A percentile compares a stretch with the other conserved stretches of the same genome.
These are phyloP conservation scores for Viridothelium virens DNA, from an alignment of 495 filamentous ascomycete species.

Conservation along the genomic window DNA sequence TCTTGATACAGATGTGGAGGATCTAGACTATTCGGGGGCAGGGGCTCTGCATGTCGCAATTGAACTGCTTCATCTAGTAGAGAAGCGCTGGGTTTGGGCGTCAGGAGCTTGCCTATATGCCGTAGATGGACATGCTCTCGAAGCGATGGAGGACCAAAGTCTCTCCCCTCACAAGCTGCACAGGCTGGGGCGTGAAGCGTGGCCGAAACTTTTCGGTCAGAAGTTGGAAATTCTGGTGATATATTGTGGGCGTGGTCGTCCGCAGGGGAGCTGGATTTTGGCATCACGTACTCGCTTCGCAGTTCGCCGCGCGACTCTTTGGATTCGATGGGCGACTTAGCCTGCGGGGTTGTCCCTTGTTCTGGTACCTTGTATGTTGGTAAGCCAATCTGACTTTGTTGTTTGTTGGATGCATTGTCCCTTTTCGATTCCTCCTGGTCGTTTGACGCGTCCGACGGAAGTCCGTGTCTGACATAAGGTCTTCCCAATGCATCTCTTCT, in stretches of 20 bases:
- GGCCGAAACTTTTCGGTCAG: neutral
- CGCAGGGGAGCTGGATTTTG: neutral
- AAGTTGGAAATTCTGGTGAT: neutral
- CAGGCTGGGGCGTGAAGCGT: neutral
- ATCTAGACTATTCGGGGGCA: neutral
- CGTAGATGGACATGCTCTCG: constrained; percentile 1
- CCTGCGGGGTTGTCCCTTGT: neutral
- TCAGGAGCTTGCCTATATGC: neutral
- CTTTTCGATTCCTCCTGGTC: neutral
- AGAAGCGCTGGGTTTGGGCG: neutral
- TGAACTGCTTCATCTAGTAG: neutral
- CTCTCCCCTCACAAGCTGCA: neutral
- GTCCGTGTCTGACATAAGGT: neutral
- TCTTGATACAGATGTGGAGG: neutral
- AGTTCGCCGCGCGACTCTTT: neutral
- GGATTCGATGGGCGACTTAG: neutral
- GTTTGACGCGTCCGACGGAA: neutral
- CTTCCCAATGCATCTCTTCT: constrained; percentile 3
- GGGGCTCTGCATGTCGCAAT: neutral
- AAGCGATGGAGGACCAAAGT: neutral
- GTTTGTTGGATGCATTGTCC: neutral
- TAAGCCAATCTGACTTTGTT: neutral
- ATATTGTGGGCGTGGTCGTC: neutral
- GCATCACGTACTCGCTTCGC: neutral
- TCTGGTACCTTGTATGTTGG: neutral